phyloP scores from a whole-genome alignment of 495 filamentous ascomycete species.

The Penicillium goetzii region DNA sequence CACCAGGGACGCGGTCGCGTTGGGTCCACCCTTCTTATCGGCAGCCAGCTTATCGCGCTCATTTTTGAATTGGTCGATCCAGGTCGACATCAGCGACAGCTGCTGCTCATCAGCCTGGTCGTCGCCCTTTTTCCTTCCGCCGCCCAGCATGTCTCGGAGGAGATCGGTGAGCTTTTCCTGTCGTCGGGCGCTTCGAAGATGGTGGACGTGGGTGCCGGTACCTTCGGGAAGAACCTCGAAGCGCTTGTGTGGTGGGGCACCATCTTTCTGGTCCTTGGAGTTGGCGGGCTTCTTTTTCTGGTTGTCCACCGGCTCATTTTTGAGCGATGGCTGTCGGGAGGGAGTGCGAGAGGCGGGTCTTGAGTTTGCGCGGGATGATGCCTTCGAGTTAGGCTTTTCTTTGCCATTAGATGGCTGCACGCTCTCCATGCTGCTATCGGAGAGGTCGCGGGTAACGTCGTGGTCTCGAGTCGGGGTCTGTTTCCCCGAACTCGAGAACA shows the following conservation, averaged over 20 bases:
- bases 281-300: slow-evolving; percentile 40
- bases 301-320: slow-evolving; percentile 36
- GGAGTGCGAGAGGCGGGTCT: slow-evolving; percentile 44
- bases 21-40: slow-evolving; percentile 78
- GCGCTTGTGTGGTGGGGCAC: slow-evolving; percentile 50
- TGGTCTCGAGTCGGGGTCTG: slow-evolving; percentile 37
- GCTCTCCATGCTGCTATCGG: slow-evolving; percentile 48
- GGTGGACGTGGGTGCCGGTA: slow-evolving; percentile 71
- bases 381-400: slow-evolving; percentile 43
- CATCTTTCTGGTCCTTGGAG: slow-evolving; percentile 50
- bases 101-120: slow-evolving; percentile 73
- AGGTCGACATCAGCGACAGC: slow-evolving; percentile 89
- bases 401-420: slow-evolving; percentile 33
- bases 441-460: slow-evolving; percentile 40
- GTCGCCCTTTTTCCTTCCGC: slow-evolving; percentile 71
- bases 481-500: slow-evolving; percentile 56
- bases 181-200: slow-evolving; percentile 81
- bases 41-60: slow-evolving; percentile 78
- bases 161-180: slow-evolving; percentile 97
- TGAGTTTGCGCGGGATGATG: slow-evolving; percentile 37
- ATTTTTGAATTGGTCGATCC: slow-evolving; percentile 90
- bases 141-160: slow-evolving; percentile 78
- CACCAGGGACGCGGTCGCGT: slow-evolving; percentile 78
- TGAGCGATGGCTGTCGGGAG: slow-evolving; percentile 49
- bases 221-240: slow-evolving; percentile 66